A percentile compares a stretch with the other conserved stretches of the same genome.
phyloP scores from a whole-genome alignment of 495 filamentous ascomycete genomes.

The Rhypophila decipiens region DNA sequence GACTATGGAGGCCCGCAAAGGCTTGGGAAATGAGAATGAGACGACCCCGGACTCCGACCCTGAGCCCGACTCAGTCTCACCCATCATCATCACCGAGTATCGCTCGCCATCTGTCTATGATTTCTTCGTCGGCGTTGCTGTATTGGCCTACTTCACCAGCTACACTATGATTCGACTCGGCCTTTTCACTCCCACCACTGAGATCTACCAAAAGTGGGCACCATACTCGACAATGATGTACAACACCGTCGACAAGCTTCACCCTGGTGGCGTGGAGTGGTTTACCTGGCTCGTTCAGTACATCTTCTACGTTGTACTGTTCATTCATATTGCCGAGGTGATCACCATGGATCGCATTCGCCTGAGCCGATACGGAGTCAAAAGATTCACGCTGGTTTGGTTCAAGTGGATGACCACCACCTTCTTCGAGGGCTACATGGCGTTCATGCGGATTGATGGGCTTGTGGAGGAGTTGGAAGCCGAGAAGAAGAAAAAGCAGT shows the following conservation, averaged over 20 bases:
- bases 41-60: slow-evolving; percentile 11
- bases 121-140: slow-evolving; percentile 18
- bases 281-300: slow-evolving; percentile 33
- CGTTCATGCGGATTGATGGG: slow-evolving; percentile 35
- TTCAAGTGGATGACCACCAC: slow-evolving; percentile 29
- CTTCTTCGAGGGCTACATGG: slow-evolving; percentile 34
- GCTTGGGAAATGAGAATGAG: slow-evolving; percentile 29
- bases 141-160: slow-evolving; percentile 26
- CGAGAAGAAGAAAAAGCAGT: slow-evolving; percentile 17
- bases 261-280: slow-evolving; percentile 19
- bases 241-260: slow-evolving; percentile 15
- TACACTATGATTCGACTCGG: slow-evolving; percentile 14
- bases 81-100: background rate
- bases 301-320: slow-evolving; percentile 28
- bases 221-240: slow-evolving; percentile 9
- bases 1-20: slow-evolving; percentile 28
- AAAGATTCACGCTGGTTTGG: slow-evolving; percentile 26
- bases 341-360: slow-evolving; percentile 28
- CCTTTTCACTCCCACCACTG: background rate
- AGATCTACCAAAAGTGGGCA: background rate
- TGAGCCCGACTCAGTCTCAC: background rate
- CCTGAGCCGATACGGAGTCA: slow-evolving; percentile 24
- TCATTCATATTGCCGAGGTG: slow-evolving; percentile 33
- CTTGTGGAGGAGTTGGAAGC: slow-evolving; percentile 21
- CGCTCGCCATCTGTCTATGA: background rate